These are phyloP conservation scores for Globisporangium rhizosaccharum DNA, from an alignment of 352 stramenopile species.

Conservation along the genomic window DNA sequence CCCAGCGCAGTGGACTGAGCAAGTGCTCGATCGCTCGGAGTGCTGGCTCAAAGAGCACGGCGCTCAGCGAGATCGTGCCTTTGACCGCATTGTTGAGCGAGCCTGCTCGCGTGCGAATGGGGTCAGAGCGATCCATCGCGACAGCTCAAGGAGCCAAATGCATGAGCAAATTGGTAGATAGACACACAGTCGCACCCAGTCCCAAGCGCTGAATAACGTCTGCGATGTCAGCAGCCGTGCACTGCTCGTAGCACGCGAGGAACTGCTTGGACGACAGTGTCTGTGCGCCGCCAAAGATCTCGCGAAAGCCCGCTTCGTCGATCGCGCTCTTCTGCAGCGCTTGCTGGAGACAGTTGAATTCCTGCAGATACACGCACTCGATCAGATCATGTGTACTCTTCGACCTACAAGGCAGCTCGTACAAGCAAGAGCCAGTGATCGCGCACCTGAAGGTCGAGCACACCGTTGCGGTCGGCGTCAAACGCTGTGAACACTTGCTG, in stretches of 20 bases:
- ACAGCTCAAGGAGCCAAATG: not conserved
- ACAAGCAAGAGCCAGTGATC: not conserved
- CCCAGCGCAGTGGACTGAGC: slow-evolving; percentile 32
- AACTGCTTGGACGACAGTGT: slow-evolving; percentile 32
- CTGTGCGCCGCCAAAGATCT: slow-evolving; percentile 27
- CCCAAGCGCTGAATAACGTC: slow-evolving; percentile 28
- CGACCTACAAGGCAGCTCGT: not conserved
- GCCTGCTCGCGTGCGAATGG: slow-evolving; percentile 10
- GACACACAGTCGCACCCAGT: slow-evolving; percentile 39
- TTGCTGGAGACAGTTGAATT: slow-evolving; percentile 66
- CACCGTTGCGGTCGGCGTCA: slow-evolving; percentile 31
- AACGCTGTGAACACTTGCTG: slow-evolving; percentile 37
- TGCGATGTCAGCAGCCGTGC: slow-evolving; percentile 26
- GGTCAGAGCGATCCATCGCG: not conserved
- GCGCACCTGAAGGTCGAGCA: slow-evolving; percentile 33
- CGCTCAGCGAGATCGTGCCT: slow-evolving; percentile 23
- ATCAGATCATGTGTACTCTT: no score
- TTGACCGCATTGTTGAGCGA: slow-evolving; percentile 30
- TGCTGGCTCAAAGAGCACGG: slow-evolving; percentile 22
- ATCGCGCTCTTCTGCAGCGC: slow-evolving; percentile 34
- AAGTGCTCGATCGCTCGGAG: slow-evolving; percentile 19
- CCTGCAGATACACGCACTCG: slow-evolving; percentile 6
- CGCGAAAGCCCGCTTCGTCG: slow-evolving; percentile 23
- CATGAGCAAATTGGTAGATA: not conserved
- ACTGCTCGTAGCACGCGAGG: slow-evolving; percentile 30